A percentile compares a stretch with the other conserved stretches of the same genome.
Evolutionary conservation across 108 stramenopile species (phyloP).

Genomic region (Cyclotella cryptica): DNA sequence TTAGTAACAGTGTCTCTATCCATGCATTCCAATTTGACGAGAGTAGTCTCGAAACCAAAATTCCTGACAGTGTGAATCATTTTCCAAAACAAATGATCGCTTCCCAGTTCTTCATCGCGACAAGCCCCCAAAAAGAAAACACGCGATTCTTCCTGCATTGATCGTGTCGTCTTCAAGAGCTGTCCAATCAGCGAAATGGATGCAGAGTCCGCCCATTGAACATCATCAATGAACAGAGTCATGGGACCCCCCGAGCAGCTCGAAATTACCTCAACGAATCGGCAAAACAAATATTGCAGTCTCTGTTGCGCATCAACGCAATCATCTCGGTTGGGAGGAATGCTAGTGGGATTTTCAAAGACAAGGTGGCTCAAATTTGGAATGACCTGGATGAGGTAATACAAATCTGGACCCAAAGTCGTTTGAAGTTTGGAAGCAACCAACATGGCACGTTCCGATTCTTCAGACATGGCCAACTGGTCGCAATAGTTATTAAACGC

Average conservation of each 20-base stretch:
- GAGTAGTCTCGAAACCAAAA: slow-evolving; percentile 4
- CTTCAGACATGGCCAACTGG: not conserved
- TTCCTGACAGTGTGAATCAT: not conserved
- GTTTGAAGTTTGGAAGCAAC: not conserved
- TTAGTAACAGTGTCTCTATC: slow-evolving; percentile 16
- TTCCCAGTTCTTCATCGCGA: slow-evolving; percentile 21
- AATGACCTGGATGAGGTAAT: not conserved
- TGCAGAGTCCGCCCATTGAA: slow-evolving; percentile 33
- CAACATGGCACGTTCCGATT: not conserved
- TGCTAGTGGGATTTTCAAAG: not conserved
- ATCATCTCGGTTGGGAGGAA: not conserved
- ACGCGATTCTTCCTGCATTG: not conserved
- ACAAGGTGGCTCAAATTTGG: slow-evolving; percentile 15
- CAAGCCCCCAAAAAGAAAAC: slow-evolving; percentile 23
- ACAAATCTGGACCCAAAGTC: slow-evolving; percentile 13
- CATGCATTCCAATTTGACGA: slow-evolving; percentile 14
- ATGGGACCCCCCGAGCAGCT: slow-evolving; percentile 4
- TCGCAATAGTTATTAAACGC: slow-evolving; percentile 23
- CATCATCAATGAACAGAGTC: slow-evolving; percentile 34
- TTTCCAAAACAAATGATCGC: slow-evolving; percentile 7
- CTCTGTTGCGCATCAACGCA: slow-evolving; percentile 27
- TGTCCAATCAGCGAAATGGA: slow-evolving; percentile 14
- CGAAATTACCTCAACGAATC: slow-evolving; percentile 18
- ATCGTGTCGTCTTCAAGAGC: not conserved
- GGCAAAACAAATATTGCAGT: slow-evolving; percentile 23